A percentile compares a stretch with the other conserved stretches of the same genome.
These are phyloP conservation scores for Hypoxylon sp. DNA, from an alignment of 2,329 filamentous ascomycete species.

Conservation along the genomic window DNA sequence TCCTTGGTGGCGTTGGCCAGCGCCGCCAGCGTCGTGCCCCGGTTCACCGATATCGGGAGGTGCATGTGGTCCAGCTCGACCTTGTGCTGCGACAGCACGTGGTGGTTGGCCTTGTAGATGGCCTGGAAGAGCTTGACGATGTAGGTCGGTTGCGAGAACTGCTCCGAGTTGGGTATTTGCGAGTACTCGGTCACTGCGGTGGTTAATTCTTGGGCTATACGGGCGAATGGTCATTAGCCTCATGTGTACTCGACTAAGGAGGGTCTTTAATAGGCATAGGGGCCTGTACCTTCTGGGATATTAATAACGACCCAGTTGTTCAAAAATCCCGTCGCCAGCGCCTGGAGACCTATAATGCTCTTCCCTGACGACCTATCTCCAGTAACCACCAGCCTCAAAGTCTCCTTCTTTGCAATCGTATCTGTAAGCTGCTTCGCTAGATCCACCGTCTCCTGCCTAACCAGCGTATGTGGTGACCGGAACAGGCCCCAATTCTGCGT, in stretches of 20 bases:
- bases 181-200: constrained; percentile 84
- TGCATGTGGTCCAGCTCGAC: constrained; percentile 62
- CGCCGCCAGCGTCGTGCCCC: constrained; percentile 68
- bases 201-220: constrained; percentile 76
- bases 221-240: constrained; percentile 7
- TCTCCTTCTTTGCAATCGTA: constrained; percentile 62
- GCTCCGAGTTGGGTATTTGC: constrained; percentile 67
- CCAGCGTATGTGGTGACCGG: constrained; percentile 78
- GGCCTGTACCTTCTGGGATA: constrained; percentile 85
- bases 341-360: constrained; percentile 85
- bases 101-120: constrained; percentile 75
- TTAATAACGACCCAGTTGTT: constrained; percentile 90
- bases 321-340: constrained; percentile 80
- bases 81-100: constrained; percentile 64
- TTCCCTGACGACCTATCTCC: constrained; percentile 83
- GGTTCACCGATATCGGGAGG: constrained; percentile 66
- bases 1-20: constrained; percentile 78
- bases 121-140: constrained; percentile 76
- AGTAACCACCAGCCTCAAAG: constrained; percentile 71
- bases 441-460: constrained; percentile 80
- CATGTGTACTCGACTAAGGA: not conserved
- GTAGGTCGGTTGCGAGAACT: constrained; percentile 83
- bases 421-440: constrained; percentile 70
- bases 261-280: too few relatives aligned
- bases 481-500: constrained; percentile 91